These are phyloP conservation scores for Scheffersomyces lignosus DNA, from an alignment of 805 yeast genomes.

Conservation along the genomic window DNA sequence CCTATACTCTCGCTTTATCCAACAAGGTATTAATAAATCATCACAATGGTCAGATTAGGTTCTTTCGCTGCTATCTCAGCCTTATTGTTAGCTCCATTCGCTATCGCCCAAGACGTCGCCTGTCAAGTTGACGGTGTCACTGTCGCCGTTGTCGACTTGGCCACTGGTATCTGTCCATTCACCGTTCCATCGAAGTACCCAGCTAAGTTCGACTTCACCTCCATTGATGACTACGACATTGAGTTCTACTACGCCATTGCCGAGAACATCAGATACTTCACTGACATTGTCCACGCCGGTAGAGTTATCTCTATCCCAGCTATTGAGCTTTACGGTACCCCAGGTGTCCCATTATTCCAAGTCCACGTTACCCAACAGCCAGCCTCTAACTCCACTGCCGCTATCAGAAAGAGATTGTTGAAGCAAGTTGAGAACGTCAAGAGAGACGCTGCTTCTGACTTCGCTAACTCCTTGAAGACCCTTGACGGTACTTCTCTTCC, in stretches of 20 bases:
- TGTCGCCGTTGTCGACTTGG: constrained; percentile 38
- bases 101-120: constrained; percentile 34
- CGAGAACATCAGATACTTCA: constrained; percentile 25
- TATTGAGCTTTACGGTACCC: constrained; percentile 20
- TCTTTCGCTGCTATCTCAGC: constrained; percentile 18
- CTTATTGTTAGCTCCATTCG: constrained; percentile 17
- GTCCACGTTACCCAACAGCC: constrained; percentile 28
- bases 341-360: constrained; percentile 26
- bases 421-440: constrained; percentile 18
- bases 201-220: constrained; percentile 23
- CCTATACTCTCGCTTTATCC: background rate
- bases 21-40: background rate
- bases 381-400: constrained; percentile 40
- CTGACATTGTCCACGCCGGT: constrained; percentile 36
- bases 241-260: constrained; percentile 36
- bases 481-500: constrained; percentile 25
- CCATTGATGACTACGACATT: constrained; percentile 30
- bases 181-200: constrained; percentile 30
- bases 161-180: constrained; percentile 41
- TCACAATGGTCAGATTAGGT: constrained; percentile 15
- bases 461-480: constrained; percentile 20
- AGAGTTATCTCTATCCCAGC: constrained; percentile 35
- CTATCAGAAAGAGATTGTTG: constrained; percentile 40
- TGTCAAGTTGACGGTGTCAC: constrained; percentile 36
- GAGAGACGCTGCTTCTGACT: constrained; percentile 31